These are phyloP conservation scores for Aspergillus mulundensis DNA, from an alignment of 495 filamentous ascomycete species.

Conservation along the genomic window DNA sequence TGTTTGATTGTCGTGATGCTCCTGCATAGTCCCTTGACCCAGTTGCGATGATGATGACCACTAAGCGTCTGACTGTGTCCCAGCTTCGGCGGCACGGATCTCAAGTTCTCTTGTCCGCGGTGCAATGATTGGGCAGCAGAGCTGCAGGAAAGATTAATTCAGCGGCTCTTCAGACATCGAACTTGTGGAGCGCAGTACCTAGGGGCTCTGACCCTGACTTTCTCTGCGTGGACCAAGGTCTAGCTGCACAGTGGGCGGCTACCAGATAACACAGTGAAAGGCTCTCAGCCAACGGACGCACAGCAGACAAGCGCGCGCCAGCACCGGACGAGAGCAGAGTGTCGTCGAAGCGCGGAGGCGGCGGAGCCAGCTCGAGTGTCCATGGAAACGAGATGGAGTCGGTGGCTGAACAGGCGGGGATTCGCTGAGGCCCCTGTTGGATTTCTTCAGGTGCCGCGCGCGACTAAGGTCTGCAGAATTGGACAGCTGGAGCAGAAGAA, in stretches of 20 bases:
- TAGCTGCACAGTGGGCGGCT: neutral
- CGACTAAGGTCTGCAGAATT: slow-evolving; percentile 4
- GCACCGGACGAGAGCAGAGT: neutral
- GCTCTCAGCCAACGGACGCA: neutral
- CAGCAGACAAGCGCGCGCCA: slow-evolving; percentile 2
- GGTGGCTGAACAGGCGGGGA: neutral
- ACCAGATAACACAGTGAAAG: neutral
- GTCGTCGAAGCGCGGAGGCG: neutral
- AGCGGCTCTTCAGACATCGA: neutral
- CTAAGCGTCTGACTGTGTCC: neutral
- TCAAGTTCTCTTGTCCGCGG: neutral
- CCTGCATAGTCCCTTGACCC: neutral
- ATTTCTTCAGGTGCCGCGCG: slow-evolving; percentile 6
- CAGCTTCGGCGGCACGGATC: neutral
- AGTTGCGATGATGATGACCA: neutral
- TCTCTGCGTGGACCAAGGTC: neutral
- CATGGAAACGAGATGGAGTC: neutral
- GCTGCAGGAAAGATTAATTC: neutral
- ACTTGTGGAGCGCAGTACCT: neutral
- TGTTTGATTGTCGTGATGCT: neutral
- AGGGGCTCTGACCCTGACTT: neutral
- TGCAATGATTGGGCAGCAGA: neutral
- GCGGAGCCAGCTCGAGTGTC: neutral
- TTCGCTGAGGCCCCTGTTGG: neutral
- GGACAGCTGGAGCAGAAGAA: neutral